Conservation (phyloP, 164 flowering plant genomes). For the Chimonanthus salicifolius region DNA sequence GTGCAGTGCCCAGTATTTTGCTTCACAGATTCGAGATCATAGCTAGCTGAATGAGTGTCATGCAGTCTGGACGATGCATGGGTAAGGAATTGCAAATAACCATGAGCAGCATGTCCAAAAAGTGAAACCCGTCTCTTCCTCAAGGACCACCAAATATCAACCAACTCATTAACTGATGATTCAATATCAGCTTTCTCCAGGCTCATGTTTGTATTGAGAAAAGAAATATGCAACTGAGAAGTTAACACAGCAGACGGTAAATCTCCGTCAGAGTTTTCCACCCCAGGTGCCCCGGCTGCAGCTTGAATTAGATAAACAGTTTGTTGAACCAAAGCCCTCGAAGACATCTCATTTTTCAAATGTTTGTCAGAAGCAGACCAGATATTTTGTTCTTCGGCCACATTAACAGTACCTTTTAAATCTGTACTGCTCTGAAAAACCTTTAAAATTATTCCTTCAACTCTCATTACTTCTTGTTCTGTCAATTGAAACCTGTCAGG, state of each 20-base stretch:
- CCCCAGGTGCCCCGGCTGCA: constrained; percentile 70
- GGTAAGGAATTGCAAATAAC: constrained; percentile 71
- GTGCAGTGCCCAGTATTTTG: constrained; percentile 54
- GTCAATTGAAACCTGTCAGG: constrained; percentile 54
- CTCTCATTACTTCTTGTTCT: constrained; percentile 52
- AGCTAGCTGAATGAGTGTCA: constrained; percentile 31
- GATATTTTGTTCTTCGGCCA: constrained; percentile 19
- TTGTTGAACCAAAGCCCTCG: constrained; percentile 45
- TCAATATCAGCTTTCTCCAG: constrained; percentile 29
- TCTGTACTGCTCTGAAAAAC: constrained; percentile 26
- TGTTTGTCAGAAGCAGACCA: constrained; percentile 26
- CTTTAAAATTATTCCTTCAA: constrained; percentile 38
- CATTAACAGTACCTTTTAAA: constrained; percentile 13
- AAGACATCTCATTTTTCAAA: constrained; percentile 19
- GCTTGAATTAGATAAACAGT: constrained; percentile 59
- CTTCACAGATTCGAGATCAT: constrained; percentile 34
- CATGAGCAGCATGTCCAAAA: constrained; percentile 86
- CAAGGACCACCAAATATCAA: constrained; percentile 72
- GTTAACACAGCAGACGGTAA: constrained; percentile 38
- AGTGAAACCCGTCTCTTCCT: constrained; percentile 76
- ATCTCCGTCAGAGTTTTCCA: constrained; percentile 47
- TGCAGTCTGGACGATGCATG: constrained; percentile 45
- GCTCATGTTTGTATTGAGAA: constrained; percentile 30
- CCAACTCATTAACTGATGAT: constrained; percentile 41
- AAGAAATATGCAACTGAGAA: constrained; percentile 52